Conservation (phyloP, 2,329 filamentous ascomycete genomes). For the Sporothrix phasma region DNA sequence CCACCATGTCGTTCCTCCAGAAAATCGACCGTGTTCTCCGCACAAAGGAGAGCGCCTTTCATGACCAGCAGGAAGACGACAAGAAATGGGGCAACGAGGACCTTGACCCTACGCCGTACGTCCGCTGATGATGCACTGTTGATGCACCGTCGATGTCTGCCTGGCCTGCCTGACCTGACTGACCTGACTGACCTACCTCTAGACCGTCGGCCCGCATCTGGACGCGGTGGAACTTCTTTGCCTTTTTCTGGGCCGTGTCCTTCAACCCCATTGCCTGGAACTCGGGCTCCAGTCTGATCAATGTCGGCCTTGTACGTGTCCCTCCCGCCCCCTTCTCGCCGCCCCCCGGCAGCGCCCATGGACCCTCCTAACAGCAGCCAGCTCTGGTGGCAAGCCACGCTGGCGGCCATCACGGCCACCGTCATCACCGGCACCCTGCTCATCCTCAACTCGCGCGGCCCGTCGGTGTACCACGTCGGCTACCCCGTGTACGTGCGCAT, state of each 20-base stretch:
- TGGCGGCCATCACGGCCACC: constrained; percentile 8
- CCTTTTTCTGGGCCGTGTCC: constrained; percentile 15
- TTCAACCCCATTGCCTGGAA: constrained; percentile 17
- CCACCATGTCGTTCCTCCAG: background rate
- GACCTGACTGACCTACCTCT: background rate
- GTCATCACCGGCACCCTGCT: constrained; percentile 10
- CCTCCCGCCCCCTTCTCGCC: no score
- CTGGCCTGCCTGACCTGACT: no score
- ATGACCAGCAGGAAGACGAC: constrained; percentile 1
- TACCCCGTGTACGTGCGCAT: constrained; percentile 13
- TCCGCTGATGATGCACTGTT: no score
- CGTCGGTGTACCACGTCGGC: constrained; percentile 17
- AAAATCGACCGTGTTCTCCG: constrained; percentile 4
- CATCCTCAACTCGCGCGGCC: constrained; percentile 14
- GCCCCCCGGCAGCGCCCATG: background rate
- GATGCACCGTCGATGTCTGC: no score
- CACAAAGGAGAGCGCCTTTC: constrained; percentile 10
- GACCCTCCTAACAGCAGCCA: background rate
- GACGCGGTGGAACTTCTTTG: constrained; percentile 15
- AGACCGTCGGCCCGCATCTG: constrained; percentile 7
- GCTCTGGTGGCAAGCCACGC: constrained; percentile 15
- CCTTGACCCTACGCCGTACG: constrained; percentile 11
- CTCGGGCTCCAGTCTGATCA: constrained; percentile 11
- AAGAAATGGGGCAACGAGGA: constrained; percentile 13
- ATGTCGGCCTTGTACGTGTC: background rate